phyloP scores from a whole-genome alignment of 2,329 filamentous ascomycete genomes.

The Epichloe sylvatica region DNA sequence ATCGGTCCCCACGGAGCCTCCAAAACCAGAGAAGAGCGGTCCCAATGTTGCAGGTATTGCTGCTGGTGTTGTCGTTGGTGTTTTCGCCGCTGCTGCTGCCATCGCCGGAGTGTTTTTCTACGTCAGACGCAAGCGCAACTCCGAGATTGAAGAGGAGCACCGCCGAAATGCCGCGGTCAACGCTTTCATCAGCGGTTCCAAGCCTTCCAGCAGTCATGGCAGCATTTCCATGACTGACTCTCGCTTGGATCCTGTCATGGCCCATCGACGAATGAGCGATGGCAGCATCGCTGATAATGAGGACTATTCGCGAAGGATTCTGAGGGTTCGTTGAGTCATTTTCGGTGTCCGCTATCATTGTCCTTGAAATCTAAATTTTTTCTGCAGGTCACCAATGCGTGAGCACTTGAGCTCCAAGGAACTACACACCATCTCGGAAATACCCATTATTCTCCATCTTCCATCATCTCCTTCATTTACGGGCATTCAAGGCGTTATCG shows the following conservation, averaged over 20 bases:
- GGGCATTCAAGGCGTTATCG: conserved; percentile 30
- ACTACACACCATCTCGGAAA: neutral
- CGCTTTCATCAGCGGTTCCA: conserved; percentile 54
- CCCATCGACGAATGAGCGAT: conserved; percentile 72
- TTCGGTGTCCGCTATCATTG: neutral
- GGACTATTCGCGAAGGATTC: conserved; percentile 89
- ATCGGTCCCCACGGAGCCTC: conserved; percentile 7
- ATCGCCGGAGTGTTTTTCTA: conserved; percentile 59
- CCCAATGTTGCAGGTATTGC: conserved; percentile 75
- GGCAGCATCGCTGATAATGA: conserved; percentile 95
- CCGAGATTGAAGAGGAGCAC: conserved; percentile 71
- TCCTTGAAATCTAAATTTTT: neutral
- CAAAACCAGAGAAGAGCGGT: conserved; percentile 19
- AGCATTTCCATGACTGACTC: conserved; percentile 64
- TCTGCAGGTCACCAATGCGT: conserved; percentile 44
- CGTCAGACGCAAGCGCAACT: conserved; percentile 60
- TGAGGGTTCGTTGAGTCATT: conserved; percentile 54
- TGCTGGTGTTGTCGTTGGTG: conserved; percentile 74
- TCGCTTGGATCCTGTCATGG: conserved; percentile 75
- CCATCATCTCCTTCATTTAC: conserved; percentile 13
- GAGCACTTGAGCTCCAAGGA: conserved; percentile 14
- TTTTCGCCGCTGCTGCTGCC: conserved; percentile 53
- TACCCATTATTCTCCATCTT: conserved; percentile 15
- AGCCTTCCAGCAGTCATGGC: conserved; percentile 49
- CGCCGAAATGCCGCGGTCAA: conserved; percentile 67